Evolutionary conservation across 768 basidiomycete genomes (phyloP).

Genomic region (Lentinula edodes): DNA sequence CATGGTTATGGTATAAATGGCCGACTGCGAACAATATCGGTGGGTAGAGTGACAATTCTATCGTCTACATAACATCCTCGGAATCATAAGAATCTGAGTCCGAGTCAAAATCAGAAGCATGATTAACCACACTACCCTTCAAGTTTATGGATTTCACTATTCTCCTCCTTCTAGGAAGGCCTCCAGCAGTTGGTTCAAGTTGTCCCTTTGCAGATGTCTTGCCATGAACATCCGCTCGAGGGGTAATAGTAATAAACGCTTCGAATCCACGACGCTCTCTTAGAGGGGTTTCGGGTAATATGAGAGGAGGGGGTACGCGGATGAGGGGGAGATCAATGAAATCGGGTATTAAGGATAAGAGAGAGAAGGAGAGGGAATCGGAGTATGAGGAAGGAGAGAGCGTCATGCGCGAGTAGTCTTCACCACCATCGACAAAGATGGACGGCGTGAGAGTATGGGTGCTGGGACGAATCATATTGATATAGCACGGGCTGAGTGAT

Average conservation of each 20-base stretch:
- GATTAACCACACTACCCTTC: too few species aligned
- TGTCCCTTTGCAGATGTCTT: not conserved
- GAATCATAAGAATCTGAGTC: not conserved
- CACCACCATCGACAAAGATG: too few species aligned
- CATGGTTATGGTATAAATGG: too few species aligned
- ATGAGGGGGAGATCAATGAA: not conserved
- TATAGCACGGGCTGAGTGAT: too few species aligned
- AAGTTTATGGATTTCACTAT: too few species aligned
- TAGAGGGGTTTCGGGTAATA: not conserved
- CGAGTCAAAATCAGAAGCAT: too few species aligned
- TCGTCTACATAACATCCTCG: not conserved
- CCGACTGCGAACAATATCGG: too few species aligned
- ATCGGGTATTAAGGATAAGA: not conserved
- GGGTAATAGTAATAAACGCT: not conserved
- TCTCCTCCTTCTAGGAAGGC: not conserved
- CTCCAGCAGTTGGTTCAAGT: not conserved
- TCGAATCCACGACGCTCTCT: constrained; percentile 2
- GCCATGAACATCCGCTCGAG: not conserved
- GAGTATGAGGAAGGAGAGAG: not conserved
- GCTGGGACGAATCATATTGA: too few species aligned
- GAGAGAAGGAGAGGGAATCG: not conserved
- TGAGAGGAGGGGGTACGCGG: not conserved
- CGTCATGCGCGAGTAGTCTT: too few species aligned
- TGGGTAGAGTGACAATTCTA: not conserved
- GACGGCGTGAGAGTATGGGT: too few species aligned